Conservation (phyloP, 202 grass and related monocot genomes). For the Setaria italica region DNA sequence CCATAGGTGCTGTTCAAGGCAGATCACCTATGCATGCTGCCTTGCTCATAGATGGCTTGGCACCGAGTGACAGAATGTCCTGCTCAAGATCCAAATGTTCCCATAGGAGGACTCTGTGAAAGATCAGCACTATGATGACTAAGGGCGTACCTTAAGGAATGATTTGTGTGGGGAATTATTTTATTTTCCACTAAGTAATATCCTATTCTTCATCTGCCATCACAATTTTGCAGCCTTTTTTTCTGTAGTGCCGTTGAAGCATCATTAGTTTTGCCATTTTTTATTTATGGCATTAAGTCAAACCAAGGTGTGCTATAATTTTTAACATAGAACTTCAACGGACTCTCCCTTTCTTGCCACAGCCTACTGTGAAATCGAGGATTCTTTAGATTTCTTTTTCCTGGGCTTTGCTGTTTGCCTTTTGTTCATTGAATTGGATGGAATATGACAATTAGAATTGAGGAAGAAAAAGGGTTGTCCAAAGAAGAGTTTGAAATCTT, state of each 20-base stretch:
- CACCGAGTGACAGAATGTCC: neutral
- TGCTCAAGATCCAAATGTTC: constrained; percentile 12
- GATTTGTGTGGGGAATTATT: neutral
- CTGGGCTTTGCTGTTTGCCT: neutral
- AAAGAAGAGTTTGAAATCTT: neutral
- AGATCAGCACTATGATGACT: neutral
- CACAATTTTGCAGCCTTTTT: neutral
- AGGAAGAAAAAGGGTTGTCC: neutral
- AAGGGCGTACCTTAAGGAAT: neutral
- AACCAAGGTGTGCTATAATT: neutral
- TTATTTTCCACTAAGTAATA: neutral
- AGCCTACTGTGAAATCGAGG: too few species aligned
- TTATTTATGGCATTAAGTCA: neutral
- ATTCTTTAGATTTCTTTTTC: neutral
- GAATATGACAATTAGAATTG: neutral
- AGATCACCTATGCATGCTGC: neutral
- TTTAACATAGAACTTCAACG: neutral
- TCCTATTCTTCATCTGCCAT: neutral
- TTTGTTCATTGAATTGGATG: neutral
- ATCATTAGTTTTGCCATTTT: constrained; percentile 4
- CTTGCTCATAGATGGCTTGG: constrained; percentile 14
- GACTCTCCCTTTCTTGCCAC: neutral
- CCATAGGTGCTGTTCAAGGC: neutral
- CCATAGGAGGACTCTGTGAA: neutral
- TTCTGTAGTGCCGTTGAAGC: neutral